These are phyloP conservation scores for Colletotrichum shisoi DNA, from an alignment of 2,329 filamentous ascomycete genomes.

Conservation along the genomic window DNA sequence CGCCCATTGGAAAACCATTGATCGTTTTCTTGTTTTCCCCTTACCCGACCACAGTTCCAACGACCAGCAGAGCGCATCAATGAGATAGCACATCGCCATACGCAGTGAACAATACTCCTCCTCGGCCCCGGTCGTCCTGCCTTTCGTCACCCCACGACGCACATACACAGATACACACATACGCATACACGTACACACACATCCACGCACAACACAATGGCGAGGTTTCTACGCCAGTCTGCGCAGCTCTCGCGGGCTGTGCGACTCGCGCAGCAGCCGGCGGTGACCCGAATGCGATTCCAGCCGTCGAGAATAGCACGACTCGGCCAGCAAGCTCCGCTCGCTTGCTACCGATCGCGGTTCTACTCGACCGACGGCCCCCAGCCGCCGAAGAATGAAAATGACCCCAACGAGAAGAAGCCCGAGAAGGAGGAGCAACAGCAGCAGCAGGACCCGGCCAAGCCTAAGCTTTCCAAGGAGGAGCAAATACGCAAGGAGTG, in stretches of 20 bases:
- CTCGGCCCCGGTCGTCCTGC: slow-evolving; percentile 39
- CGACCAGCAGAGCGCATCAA: slow-evolving; percentile 23
- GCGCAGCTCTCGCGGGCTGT: slow-evolving; percentile 71
- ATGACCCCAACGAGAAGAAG: slow-evolving; percentile 40
- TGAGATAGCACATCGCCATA: slow-evolving; percentile 36
- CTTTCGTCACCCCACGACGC: slow-evolving; percentile 10
- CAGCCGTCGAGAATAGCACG: slow-evolving; percentile 47
- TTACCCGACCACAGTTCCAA: neutral
- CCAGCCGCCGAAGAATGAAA: slow-evolving; percentile 51
- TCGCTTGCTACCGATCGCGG: slow-evolving; percentile 44
- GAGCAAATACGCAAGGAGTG: slow-evolving; percentile 43
- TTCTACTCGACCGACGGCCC: slow-evolving; percentile 52
- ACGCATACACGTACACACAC: slow-evolving; percentile 14
- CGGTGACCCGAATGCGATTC: slow-evolving; percentile 58
- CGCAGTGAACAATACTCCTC: slow-evolving; percentile 30
- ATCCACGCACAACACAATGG: slow-evolving; percentile 57
- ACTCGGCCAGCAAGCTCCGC: slow-evolving; percentile 48
- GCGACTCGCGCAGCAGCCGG: slow-evolving; percentile 62
- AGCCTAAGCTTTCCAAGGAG: slow-evolving; percentile 38
- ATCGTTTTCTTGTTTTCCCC: neutral
- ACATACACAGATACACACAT: slow-evolving; percentile 16
- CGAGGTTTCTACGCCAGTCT: slow-evolving; percentile 71
- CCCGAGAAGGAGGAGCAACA: slow-evolving; percentile 37
- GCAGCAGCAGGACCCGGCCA: slow-evolving; percentile 35
- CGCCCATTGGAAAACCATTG: neutral